phyloP scores from a whole-genome alignment of 1,284 basidiomycete species.

The Takashimella tepidaria region DNA sequence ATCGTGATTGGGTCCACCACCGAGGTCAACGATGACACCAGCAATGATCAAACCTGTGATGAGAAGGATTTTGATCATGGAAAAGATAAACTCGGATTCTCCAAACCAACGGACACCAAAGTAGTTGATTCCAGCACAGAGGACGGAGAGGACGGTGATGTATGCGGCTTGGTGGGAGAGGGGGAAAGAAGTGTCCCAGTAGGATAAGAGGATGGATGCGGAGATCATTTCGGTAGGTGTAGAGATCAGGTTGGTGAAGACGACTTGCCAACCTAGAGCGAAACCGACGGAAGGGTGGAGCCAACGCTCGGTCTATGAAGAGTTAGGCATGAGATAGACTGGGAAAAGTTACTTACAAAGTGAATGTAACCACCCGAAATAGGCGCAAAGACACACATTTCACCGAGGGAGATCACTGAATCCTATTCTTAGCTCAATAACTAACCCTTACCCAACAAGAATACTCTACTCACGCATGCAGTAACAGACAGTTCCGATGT shows the following conservation, averaged over 20 bases:
- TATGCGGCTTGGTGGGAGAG: constrained; percentile 10
- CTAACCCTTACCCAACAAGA: background rate
- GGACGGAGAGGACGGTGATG: constrained; percentile 11
- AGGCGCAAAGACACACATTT: constrained; percentile 33
- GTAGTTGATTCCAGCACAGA: constrained; percentile 11
- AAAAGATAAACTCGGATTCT: constrained; percentile 67
- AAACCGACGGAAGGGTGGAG: constrained; percentile 35
- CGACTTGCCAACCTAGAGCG: constrained; percentile 28
- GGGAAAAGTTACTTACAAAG: constrained; percentile 12
- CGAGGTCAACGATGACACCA: constrained; percentile 57
- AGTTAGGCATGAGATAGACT: too few relatives aligned
- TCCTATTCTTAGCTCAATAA: too few relatives aligned
- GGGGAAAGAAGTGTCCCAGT: constrained; percentile 58
- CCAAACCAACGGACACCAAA: constrained; percentile 46
- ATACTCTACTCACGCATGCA: constrained; percentile 16
- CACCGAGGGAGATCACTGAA: constrained; percentile 37
- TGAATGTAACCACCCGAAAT: constrained; percentile 40
- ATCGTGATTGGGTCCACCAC: constrained; percentile 39
- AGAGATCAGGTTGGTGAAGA: constrained; percentile 54
- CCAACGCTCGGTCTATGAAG: constrained; percentile 15
- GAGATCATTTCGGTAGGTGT: constrained; percentile 71
- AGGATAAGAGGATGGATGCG: constrained; percentile 65
- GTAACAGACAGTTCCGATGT: constrained; percentile 19
- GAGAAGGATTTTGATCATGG: constrained; percentile 68
- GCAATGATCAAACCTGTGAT: constrained; percentile 56